Base-by-base conservation (phyloP, 768 basidiomycete species). In the Russula brevipes region DNA sequence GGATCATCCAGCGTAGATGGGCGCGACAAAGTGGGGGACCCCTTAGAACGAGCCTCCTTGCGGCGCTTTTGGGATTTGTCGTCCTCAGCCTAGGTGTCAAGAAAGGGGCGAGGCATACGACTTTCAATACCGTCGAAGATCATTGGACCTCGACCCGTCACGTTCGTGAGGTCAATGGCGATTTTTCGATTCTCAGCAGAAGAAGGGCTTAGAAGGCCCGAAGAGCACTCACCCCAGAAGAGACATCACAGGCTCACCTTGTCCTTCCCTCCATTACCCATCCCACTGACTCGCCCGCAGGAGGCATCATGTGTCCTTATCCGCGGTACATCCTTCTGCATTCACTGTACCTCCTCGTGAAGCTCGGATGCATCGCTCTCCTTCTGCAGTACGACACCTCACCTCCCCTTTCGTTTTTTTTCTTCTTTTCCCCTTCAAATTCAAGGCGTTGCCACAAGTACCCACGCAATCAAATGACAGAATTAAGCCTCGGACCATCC, bases 311-410 rank as follows among this genome's bases (percentile, higher is more conserved):
- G 46, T 4, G 47, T 35, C 52, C 46, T 1, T 7, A 10, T 7
- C n/a, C 19, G 12, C 45, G 45, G 45, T 42, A 42, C 46, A 42
- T 59, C 38, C 9, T 45, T 42, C 46, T 64, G 3, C 31, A 19
- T 9, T 42, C 39, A 4, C 52, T 63, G n/a, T 59, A 52, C 46
- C 53, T 54, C 4, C 31, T 63, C 31, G 17, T 49, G 17, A 54
- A 49, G 44, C 52, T 54, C 31, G 62, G 31, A 6, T 54, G 62
- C 19, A 59, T 59, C 31, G 39, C 31, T 3, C 39, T 63, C 36
- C 57, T 42, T 19, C 42, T 31, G 7, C 12, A 35, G 5, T 33
- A 39, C 7, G 38, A 7, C 38, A 39, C 38, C 38, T 30, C 51
- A 9, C 16, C 51, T 5, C 33, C 51, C 38, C 30, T 9, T 17